Base-by-base conservation (phyloP, 768 basidiomycete genomes). In the Russula virescens region DNA sequence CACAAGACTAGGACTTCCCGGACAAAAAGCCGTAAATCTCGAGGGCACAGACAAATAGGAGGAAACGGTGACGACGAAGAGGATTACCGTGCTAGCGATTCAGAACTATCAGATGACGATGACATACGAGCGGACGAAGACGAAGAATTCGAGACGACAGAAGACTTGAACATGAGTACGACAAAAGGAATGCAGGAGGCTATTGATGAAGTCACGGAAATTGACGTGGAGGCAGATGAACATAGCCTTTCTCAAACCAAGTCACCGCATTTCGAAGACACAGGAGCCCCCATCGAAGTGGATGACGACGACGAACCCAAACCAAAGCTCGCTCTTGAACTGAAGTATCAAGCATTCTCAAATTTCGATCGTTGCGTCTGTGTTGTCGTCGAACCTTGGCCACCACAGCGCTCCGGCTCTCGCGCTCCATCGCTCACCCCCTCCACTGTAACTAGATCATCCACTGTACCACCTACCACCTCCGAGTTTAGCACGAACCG, bases 381-480 rank as follows among this genome's bases (percentile, higher is more conserved):
- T 69, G 80, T 94, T 40, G 86, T 94, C 25, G 84, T 92, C 18
- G 91, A 94, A 71, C 92, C 91, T 18, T 91, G 84, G 79, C 86
- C 88, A 5, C 74, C 81, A 16, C 70, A 84, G 42, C 80, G 77
- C 40, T 66, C 73, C 5, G 66, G 69, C 40, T 67, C 75, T 1
- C 75, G 72, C 43, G 70, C 70, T 14, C 72, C 70, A 18, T 74
- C 79, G 5, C 65, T 72, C 16, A 69, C 67, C 21, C 72, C 75
- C 64, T n/a, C 73, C 47, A 66, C 68, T 9, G 66, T 65, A 5
- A 61, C 70, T 31, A 69, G 76, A 54, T 71, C 72, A 21, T 68
- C 73, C 35, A 76, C 71, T 61, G 69, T 77, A 46, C 73, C 73
- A 5, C 74, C 77, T 34, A 59, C 74, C 1, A 71, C 71, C 50